A percentile compares a stretch with the other conserved stretches of the same genome.
Conservation (phyloP, 176 grass and related monocot species). For the Avena sativa region DNA sequence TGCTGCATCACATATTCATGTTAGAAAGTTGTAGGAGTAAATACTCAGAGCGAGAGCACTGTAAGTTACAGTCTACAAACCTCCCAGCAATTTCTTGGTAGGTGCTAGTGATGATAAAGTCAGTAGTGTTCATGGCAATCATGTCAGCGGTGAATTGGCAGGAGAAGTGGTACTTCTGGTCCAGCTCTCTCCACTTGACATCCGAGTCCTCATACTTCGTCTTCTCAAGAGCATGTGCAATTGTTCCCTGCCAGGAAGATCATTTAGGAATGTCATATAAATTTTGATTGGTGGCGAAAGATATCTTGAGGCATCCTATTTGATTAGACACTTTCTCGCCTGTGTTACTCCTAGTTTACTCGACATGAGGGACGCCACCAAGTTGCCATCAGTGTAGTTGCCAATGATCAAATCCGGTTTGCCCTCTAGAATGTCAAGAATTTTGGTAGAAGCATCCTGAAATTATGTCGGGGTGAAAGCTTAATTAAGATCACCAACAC, state of each 20-base stretch:
- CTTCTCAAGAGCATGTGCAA: constrained; percentile 98
- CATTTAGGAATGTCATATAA: constrained; percentile 15
- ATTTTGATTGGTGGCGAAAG: neutral
- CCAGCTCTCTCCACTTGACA: constrained; percentile 87
- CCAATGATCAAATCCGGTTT: constrained; percentile 97
- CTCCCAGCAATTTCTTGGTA: constrained; percentile 98
- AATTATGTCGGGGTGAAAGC: neutral
- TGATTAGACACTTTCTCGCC: constrained; percentile 40
- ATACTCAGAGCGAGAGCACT: neutral
- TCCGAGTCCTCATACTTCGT: constrained; percentile 95
- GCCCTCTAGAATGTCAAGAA: constrained; percentile 81
- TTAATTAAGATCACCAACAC: neutral
- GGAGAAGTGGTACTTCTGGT: constrained; percentile 93
- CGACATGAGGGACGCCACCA: constrained; percentile 86
- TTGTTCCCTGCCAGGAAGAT: constrained; percentile 66
- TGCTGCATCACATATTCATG: constrained; percentile 57
- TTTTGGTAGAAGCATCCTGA: constrained; percentile 79
- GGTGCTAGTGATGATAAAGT: constrained; percentile 97
- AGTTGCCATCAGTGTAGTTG: constrained; percentile 95
- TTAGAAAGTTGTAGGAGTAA: constrained; percentile 12
- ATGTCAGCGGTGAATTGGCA: constrained; percentile 98
- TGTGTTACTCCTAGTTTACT: constrained; percentile 91
- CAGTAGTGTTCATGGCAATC: constrained; percentile 92
- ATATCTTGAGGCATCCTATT: neutral
- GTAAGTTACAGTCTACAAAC: constrained; percentile 33